phyloP scores from a whole-genome alignment of 805 yeast species.

The Wickerhamiella cacticola region DNA sequence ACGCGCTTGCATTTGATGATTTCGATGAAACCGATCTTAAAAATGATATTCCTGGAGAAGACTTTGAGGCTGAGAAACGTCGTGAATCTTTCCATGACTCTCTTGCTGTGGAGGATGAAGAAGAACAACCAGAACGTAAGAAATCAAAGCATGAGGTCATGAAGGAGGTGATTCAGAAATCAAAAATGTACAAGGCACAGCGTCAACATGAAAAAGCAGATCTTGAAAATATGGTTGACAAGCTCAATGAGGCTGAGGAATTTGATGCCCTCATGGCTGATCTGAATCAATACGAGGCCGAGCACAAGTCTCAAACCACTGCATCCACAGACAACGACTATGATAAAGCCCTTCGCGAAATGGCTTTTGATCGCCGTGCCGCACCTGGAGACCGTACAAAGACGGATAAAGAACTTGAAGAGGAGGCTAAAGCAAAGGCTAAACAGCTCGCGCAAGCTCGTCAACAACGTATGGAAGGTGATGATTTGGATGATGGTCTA shows the following conservation, averaged over 20 bases:
- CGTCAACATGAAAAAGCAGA: conserved; percentile 32
- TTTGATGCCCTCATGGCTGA: conserved; percentile 28
- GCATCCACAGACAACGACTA: conserved; percentile 20
- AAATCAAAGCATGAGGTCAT: conserved; percentile 34
- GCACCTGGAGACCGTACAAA: conserved; percentile 34
- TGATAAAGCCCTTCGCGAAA: conserved; percentile 30
- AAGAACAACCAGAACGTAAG: conserved; percentile 31
- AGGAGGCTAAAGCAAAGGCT: conserved; percentile 27
- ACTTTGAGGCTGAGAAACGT: background rate
- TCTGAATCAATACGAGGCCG: conserved; percentile 17
- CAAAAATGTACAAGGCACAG: conserved; percentile 33
- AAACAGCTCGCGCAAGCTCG: conserved; percentile 29
- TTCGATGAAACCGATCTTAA: conserved; percentile 39
- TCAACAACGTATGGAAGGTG: conserved; percentile 31
- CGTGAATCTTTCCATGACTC: background rate
- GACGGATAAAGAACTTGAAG: conserved; percentile 33
- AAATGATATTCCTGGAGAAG: conserved; percentile 29
- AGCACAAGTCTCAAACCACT: conserved; percentile 1
- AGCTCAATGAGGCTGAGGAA: conserved; percentile 28
- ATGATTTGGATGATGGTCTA: conserved; percentile 28
- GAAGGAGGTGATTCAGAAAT: conserved; percentile 35
- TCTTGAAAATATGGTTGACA: conserved; percentile 29
- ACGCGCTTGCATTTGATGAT: conserved; percentile 46
- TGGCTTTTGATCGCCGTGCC: conserved; percentile 33
- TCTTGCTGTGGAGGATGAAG: conserved; percentile 6